A percentile compares a stretch with the other conserved stretches of the same genome.
Evolutionary conservation across 768 basidiomycete species (phyloP).

Genomic region (Cubamyces sp.): DNA sequence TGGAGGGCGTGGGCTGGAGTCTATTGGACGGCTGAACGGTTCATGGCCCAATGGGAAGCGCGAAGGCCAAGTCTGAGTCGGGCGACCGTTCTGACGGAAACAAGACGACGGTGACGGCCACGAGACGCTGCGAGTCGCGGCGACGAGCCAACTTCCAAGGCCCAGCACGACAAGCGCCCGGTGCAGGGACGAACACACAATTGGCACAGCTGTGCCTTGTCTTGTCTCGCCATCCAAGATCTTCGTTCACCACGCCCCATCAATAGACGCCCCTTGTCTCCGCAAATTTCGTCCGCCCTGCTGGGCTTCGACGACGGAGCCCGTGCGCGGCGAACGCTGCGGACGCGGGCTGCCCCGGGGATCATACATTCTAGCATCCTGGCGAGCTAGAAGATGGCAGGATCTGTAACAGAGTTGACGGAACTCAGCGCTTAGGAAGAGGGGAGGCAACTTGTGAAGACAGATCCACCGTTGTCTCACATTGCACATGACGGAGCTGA

Average conservation of each 20-base stretch:
- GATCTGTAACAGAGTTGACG: no score
- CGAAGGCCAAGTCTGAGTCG: neutral
- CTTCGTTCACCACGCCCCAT: no score
- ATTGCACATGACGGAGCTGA: conserved; percentile 6
- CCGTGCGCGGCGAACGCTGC: neutral
- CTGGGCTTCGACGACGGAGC: neutral
- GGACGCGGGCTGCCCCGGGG: neutral
- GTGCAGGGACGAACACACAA: neutral
- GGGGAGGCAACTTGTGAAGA: conserved; percentile 7
- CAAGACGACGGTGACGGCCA: neutral
- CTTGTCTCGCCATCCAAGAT: neutral
- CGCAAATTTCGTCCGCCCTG: no score
- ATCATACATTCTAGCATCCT: no score
- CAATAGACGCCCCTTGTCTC: no score
- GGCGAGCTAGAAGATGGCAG: no score
- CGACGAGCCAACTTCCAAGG: neutral
- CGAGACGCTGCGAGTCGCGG: neutral
- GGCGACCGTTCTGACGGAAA: conserved; percentile 8
- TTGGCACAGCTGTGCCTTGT: conserved; percentile 1
- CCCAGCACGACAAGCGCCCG: no score
- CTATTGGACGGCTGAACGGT: conserved; percentile 11
- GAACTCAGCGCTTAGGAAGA: neutral
- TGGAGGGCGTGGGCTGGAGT: neutral
- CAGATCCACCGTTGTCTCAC: conserved; percentile 14
- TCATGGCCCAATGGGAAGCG: neutral